Evolutionary conservation across 768 basidiomycete species (phyloP).

Genomic region (Boletellus ananas): DNA sequence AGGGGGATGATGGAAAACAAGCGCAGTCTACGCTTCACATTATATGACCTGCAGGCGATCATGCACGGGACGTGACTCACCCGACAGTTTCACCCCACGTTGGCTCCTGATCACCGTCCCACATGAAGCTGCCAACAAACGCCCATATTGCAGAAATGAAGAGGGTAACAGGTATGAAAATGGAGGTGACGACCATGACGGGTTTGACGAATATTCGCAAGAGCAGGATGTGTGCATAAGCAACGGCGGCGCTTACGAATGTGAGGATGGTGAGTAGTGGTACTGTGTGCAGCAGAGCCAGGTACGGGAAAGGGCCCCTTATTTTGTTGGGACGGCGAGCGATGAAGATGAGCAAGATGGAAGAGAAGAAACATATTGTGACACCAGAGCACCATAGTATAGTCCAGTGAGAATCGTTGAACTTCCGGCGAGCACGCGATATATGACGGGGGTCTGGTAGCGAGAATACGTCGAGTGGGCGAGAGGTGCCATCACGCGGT

Average conservation of each 20-base stretch:
- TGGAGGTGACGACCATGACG: constrained; percentile 71
- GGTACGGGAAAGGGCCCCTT: constrained; percentile 48
- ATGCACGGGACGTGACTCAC: constrained; percentile 38
- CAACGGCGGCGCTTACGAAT: constrained; percentile 61
- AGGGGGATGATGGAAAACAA: constrained; percentile 77
- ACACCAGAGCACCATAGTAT: constrained; percentile 60
- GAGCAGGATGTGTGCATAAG: constrained; percentile 72
- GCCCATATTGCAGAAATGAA: constrained; percentile 77
- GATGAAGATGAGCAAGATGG: constrained; percentile 62
- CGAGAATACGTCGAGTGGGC: constrained; percentile 68
- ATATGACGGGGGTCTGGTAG: constrained; percentile 72
- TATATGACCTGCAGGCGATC: constrained; percentile 3
- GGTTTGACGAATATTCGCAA: constrained; percentile 81
- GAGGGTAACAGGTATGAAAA: constrained; percentile 72
- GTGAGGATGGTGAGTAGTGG: constrained; percentile 74
- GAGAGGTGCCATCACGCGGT: constrained; percentile 63
- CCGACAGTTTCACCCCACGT: constrained; percentile 83
- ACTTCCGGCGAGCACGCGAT: constrained; percentile 62
- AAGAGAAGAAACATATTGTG: constrained; percentile 57
- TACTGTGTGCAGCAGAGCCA: constrained; percentile 71
- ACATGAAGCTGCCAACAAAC: constrained; percentile 75
- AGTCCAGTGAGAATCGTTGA: constrained; percentile 73
- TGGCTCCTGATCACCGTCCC: constrained; percentile 48
- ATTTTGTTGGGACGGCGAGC: constrained; percentile 38
- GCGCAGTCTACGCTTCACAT: constrained; percentile 34